These are phyloP conservation scores for Corniculantispora saksenae DNA, from an alignment of 2,329 filamentous ascomycete species.

Conservation along the genomic window DNA sequence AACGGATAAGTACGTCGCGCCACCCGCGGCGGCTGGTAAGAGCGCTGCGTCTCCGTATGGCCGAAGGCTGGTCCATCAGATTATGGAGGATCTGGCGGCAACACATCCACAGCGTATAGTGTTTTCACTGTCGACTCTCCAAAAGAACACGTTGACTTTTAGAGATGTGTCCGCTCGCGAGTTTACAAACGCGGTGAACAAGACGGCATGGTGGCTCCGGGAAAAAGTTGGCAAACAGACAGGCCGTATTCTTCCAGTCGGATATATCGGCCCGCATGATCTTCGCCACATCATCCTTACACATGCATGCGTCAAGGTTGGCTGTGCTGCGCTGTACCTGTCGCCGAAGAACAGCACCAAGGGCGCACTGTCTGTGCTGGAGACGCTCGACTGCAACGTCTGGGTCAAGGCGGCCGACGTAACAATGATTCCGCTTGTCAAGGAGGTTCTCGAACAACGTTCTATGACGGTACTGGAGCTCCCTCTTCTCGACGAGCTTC, in stretches of 20 bases:
- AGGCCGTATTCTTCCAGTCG: slow-evolving; percentile 26
- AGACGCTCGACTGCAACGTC: slow-evolving; percentile 32
- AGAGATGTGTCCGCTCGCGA: slow-evolving; percentile 26
- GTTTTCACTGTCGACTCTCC: slow-evolving; percentile 26
- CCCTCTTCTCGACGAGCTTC: slow-evolving; percentile 32
- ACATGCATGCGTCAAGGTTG: slow-evolving; percentile 35
- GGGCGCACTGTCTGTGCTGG: slow-evolving; percentile 34
- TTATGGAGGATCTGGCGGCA: slow-evolving; percentile 30
- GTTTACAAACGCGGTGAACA: slow-evolving; percentile 31
- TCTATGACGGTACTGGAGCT: slow-evolving; percentile 32
- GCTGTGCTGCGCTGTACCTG: slow-evolving; percentile 34
- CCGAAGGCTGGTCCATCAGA: slow-evolving; percentile 30
- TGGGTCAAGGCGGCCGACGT: slow-evolving; percentile 31
- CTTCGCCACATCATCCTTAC: slow-evolving; percentile 33
- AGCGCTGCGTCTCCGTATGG: slow-evolving; percentile 20
- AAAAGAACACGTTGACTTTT: slow-evolving; percentile 23
- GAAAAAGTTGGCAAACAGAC: slow-evolving; percentile 23
- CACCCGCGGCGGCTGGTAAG: too few species aligned
- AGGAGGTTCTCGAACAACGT: slow-evolving; percentile 27
- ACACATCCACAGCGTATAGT: slow-evolving; percentile 30
- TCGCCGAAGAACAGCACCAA: slow-evolving; percentile 37
- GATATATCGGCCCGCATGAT: slow-evolving; percentile 37
- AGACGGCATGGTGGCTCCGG: slow-evolving; percentile 34
- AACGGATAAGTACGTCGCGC: too few species aligned
- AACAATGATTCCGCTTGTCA: slow-evolving; percentile 22